Conservation (phyloP, 768 basidiomycete genomes). For the Termitomyces sp. region DNA sequence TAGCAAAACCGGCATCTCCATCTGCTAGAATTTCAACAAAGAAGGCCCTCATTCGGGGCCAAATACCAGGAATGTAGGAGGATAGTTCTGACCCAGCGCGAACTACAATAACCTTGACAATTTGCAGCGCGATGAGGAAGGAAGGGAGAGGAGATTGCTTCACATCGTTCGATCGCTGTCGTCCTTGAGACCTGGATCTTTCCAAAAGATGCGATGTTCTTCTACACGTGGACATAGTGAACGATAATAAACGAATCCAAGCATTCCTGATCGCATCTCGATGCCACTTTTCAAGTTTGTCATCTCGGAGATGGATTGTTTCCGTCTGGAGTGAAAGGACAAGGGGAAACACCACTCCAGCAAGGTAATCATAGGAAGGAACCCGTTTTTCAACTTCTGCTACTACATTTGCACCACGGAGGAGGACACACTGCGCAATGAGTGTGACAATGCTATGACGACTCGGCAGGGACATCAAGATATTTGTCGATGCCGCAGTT, state of each 20-base stretch:
- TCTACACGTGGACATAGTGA: slow-evolving; percentile 49
- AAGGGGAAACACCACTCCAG: slow-evolving; percentile 60
- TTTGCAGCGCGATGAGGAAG: slow-evolving; percentile 52
- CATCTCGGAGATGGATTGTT: slow-evolving; percentile 35
- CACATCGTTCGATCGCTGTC: slow-evolving; percentile 16
- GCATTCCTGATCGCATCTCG: slow-evolving; percentile 40
- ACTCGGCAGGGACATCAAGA: slow-evolving; percentile 34
- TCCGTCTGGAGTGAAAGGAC: slow-evolving; percentile 48
- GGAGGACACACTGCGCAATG: slow-evolving; percentile 38
- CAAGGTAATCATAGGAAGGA: slow-evolving; percentile 57
- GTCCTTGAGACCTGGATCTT: slow-evolving; percentile 45
- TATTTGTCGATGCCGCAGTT: slow-evolving; percentile 35
- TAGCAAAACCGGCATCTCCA: slow-evolving; percentile 59
- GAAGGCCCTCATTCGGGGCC: slow-evolving; percentile 55
- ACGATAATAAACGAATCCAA: slow-evolving; percentile 62
- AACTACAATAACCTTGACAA: slow-evolving; percentile 62
- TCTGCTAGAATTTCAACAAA: slow-evolving; percentile 46
- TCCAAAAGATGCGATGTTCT: slow-evolving; percentile 24
- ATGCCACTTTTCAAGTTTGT: slow-evolving; percentile 39
- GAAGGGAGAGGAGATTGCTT: slow-evolving; percentile 31
- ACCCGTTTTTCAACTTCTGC: slow-evolving; percentile 49
- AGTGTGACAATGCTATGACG: slow-evolving; percentile 35
- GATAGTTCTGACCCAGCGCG: slow-evolving; percentile 61
- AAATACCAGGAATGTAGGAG: slow-evolving; percentile 48
- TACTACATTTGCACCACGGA: slow-evolving; percentile 49